Evolutionary conservation across 805 yeast species (phyloP).

Genomic region (Kodamaea hsintzibuensis): DNA sequence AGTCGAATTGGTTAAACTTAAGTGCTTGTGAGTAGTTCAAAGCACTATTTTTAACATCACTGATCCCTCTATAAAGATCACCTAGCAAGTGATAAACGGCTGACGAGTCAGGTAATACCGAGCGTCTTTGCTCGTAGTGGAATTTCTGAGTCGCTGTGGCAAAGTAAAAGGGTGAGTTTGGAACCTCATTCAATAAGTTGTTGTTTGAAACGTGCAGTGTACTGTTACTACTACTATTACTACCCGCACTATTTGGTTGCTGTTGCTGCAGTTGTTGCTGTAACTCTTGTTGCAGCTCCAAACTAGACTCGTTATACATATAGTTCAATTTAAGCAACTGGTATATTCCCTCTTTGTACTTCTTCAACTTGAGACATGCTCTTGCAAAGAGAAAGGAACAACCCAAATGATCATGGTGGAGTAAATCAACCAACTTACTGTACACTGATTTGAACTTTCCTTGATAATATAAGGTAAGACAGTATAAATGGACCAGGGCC

Average conservation of each 20-base stretch:
- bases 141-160: constrained; percentile 21
- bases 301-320: constrained; percentile 28
- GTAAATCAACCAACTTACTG: constrained; percentile 32
- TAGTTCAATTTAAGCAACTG: constrained; percentile 35
- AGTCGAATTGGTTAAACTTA: constrained; percentile 73
- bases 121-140: constrained; percentile 41
- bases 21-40: constrained; percentile 69
- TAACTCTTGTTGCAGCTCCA: constrained; percentile 2
- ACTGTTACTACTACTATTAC: not conserved
- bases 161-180: constrained; percentile 15
- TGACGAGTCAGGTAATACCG: constrained; percentile 63
- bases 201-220: no score
- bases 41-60: constrained; percentile 65
- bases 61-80: constrained; percentile 56
- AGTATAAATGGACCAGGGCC: constrained; percentile 69
- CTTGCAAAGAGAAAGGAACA: constrained; percentile 76
- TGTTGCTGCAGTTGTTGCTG: not conserved
- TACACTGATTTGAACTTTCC: constrained; percentile 64
- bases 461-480: constrained; percentile 61
- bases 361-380: constrained; percentile 57
- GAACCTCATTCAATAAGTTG: not conserved
- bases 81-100: constrained; percentile 71
- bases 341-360: constrained; percentile 61
- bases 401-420: constrained; percentile 59
- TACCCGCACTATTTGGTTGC: not conserved